A percentile compares a stretch with the other conserved stretches of the same genome.
Conservation (phyloP, 768 basidiomycete genomes). For the Leccinum olivaceopallidum region DNA sequence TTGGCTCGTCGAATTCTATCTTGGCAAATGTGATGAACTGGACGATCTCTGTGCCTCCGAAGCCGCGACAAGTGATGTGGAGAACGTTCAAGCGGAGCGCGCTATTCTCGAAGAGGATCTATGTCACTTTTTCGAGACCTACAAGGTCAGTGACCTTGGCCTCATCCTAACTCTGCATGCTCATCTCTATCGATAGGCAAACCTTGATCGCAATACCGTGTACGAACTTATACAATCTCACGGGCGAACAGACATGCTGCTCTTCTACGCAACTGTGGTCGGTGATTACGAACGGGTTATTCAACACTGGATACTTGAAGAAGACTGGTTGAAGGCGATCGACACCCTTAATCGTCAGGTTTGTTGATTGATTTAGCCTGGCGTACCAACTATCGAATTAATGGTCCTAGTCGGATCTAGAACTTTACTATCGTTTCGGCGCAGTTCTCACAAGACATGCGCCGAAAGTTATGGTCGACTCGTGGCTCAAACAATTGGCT, state of each 20-base stretch:
- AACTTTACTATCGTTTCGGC: conserved; percentile 92
- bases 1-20: conserved; percentile 97
- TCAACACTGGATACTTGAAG: conserved; percentile 90
- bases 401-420: conserved; percentile 64
- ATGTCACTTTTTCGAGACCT: conserved; percentile 89
- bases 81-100: conserved; percentile 80
- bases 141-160: conserved; percentile 60
- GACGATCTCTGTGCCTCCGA: conserved; percentile 94
- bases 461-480: conserved; percentile 89
- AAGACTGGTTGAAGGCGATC: conserved; percentile 89
- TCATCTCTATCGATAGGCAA: conserved; percentile 49
- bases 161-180: background rate
- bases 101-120: conserved; percentile 90
- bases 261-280: conserved; percentile 82
- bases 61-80: conserved; percentile 74
- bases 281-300: conserved; percentile 85
- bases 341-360: conserved; percentile 91
- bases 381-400: background rate
- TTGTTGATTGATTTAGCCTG: conserved; percentile 5
- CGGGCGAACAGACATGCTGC: conserved; percentile 88
- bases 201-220: conserved; percentile 80
- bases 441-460: conserved; percentile 83
- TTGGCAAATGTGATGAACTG: conserved; percentile 94
- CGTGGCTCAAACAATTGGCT: conserved; percentile 82
- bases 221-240: conserved; percentile 95